phyloP scores from a whole-genome alignment of 169 alveolate species.

The Plasmodium ovale region DNA sequence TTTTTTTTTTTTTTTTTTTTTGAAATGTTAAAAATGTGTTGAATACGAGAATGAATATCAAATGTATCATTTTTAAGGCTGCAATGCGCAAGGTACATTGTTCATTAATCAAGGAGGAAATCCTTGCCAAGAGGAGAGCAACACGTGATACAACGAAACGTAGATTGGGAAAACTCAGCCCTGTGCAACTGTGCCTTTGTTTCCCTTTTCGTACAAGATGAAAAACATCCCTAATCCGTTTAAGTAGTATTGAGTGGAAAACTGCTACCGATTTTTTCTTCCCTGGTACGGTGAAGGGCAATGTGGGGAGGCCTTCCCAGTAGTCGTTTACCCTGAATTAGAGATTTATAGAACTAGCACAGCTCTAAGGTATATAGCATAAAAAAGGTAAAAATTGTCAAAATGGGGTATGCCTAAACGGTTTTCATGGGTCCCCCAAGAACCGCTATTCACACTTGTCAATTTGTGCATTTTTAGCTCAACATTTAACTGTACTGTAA shows the following conservation, averaged over 20 bases:
- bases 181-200: neutral
- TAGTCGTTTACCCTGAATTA: neutral
- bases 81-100: no score
- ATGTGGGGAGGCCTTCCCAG: neutral
- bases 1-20: slow-evolving; percentile 18
- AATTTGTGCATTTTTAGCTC: neutral
- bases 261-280: no score
- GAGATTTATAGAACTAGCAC: neutral
- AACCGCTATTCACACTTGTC: neutral
- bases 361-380: no score
- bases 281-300: no score
- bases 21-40: neutral
- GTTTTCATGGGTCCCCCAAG: neutral
- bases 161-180: neutral
- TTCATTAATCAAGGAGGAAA: no score
- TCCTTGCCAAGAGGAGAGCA: neutral
- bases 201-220: neutral
- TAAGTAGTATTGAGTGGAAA: no score
- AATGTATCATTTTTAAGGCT: no score
- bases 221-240: no score
- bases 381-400: neutral
- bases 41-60: neutral
- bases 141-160: neutral
- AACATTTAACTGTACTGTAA: no score
- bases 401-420: neutral